A percentile compares a stretch with the other conserved stretches of the same genome.
Conservation (phyloP, 371 early-diverging fungal genomes). For the Haplosporangium sp. region DNA sequence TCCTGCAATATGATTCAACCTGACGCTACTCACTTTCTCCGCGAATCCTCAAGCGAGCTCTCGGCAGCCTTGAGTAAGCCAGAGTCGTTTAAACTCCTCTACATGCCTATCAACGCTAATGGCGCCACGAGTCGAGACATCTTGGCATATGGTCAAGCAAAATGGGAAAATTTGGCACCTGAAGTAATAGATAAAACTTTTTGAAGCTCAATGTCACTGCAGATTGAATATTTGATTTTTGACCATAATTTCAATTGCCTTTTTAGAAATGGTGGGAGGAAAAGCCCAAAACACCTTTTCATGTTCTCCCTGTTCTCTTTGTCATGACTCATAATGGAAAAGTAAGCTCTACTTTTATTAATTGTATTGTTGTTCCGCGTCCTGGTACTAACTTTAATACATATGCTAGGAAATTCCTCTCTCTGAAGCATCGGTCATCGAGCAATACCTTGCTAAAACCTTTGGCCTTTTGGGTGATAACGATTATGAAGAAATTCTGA, state of each 20-base stretch:
- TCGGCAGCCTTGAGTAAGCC: slow-evolving; percentile 18
- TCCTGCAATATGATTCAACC: neutral
- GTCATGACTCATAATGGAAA: slow-evolving; percentile 16
- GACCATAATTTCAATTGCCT: too few relatives aligned
- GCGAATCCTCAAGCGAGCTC: slow-evolving; percentile 12
- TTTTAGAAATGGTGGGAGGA: slow-evolving; percentile 25
- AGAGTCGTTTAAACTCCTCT: slow-evolving; percentile 24
- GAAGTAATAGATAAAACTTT: slow-evolving; percentile 4
- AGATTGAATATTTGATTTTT: too few relatives aligned
- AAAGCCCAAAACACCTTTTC: slow-evolving; percentile 27
- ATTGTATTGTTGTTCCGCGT: neutral
- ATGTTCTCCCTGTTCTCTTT: slow-evolving; percentile 28
- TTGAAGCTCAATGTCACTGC: too few relatives aligned
- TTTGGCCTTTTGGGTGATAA: slow-evolving; percentile 45
- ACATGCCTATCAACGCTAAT: slow-evolving; percentile 18
- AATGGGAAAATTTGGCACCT: slow-evolving; percentile 15
- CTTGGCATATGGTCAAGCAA: slow-evolving; percentile 18
- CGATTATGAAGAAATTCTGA: slow-evolving; percentile 33
- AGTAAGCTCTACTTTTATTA: slow-evolving; percentile 8
- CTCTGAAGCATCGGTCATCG: slow-evolving; percentile 26
- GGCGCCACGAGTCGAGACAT: slow-evolving; percentile 29
- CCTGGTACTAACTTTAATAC: neutral
- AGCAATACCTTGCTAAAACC: slow-evolving; percentile 39
- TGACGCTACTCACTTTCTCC: slow-evolving; percentile 17
- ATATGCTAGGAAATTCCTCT: slow-evolving; percentile 16